Evolutionary conservation across 2,329 filamentous ascomycete genomes (phyloP), one percentile per base, ranked within the genome.

Genomic region (Parasarocladium wereldwijsianum): DNA sequence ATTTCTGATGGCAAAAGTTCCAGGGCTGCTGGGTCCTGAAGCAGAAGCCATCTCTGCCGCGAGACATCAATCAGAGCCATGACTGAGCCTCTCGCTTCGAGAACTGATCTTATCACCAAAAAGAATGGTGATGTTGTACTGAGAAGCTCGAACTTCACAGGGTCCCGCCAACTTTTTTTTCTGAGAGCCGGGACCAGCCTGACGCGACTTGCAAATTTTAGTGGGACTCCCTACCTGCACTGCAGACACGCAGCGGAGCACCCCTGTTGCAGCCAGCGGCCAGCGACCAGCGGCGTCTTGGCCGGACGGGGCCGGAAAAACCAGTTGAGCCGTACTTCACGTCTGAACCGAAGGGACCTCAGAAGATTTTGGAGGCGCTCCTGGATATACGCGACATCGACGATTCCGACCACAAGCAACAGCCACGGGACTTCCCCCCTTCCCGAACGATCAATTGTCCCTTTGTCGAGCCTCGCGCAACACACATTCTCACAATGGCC

Each of bases 1-100:
- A 90, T 60, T 57, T 85, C 80, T 40, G 62, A 55, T 23, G 84
- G 80, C 41, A 93, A 49, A 47, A 75, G 58, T 37, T 62, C 52
- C 41, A 77, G 52, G 36, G 63, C 56, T 43, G 52, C 53, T 51
- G 58, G 49, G 40, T 76, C 65, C 43, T 56, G 52, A 32, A 76
- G 55, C 49, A 72, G 58, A 57, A 62, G 63, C 55, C 60, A 54
- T 51, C 59, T 62, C 54, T 67, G 63, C 45, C 51, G 52, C 43
- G 58, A 64, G 47, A 71, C 55, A 47, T 70, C 63, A 52, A 70
- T 59, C 40, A 54, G 51, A 41, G 62, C 60, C 69, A 74, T 76
- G 50, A 44, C 51, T 49, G 49, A 42, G 49, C 27, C 24, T 26
- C 24, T 32, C 18, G 13, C 27, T 13, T 12, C 31, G 24, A 16